Base-by-base conservation (phyloP, 2,329 filamentous ascomycete genomes). In the Sporothrix inflata region DNA sequence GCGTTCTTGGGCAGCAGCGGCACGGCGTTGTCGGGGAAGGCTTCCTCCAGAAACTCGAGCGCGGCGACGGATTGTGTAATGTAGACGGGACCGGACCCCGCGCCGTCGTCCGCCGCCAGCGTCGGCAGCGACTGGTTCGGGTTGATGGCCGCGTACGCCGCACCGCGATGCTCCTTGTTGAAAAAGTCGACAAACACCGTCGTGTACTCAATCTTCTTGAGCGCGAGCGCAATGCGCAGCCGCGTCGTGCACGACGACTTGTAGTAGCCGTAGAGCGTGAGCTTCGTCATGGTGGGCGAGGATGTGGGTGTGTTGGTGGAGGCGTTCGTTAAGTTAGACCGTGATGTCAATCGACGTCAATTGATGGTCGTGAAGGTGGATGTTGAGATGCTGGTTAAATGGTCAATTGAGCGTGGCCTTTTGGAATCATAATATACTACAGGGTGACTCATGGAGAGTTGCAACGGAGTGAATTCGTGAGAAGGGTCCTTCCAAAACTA, bases 191-290 rank as follows among this genome's bases (percentile, higher is more conserved):
- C 80, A 69, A 83, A 81, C 42, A 83, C 79, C 24, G 82, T 79
- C 7, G 82, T 82, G 75, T 86, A 86, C 2, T 81, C 75, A 69
- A 90, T 83, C 27, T 77, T 77, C 75, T 91, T 91, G 68, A 88
- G 81, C 71, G 86, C 81, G 1, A 89, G 81, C 12, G 87, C 87
- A 73, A 90, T 90, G 61, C 88, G 87, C 5, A 91, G 81, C 14
- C 89, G 86, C 0, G 85, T 88, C 0, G 88, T 87, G 80, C 88
- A 91, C 19, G 88, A 90, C 65, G 89, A 91, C 74, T 87, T 84
- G 79, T 87, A 90, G 80, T 89, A 90, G 73, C 84, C 86, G 81
- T 90, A 85, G 11, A 91, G 84, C 1, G 79, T 82, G 76, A 75
- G 70, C 19, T 47, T 21, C 24, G 63, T 21, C 70, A 68, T 73